These are phyloP conservation scores for Pseudocercospora vitis DNA, from an alignment of 2,329 filamentous ascomycete genomes.

Conservation along the genomic window DNA sequence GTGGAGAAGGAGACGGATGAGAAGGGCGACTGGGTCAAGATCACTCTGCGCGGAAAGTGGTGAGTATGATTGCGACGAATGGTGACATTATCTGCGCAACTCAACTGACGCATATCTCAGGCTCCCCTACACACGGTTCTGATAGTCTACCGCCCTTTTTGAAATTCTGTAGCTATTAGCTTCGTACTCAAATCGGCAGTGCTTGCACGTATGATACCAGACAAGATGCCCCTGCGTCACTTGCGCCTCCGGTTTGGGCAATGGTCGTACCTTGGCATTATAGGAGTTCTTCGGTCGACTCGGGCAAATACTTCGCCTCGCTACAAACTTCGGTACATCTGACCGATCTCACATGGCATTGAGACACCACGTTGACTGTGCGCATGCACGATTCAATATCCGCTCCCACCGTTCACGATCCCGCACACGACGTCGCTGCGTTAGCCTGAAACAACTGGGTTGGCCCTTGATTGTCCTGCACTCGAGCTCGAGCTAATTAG, in stretches of 20 bases:
- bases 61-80: slow-evolving; percentile 44
- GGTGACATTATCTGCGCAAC: neutral
- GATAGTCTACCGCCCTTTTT: slow-evolving; percentile 16
- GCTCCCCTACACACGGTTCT: slow-evolving; percentile 53
- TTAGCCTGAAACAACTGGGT: slow-evolving; percentile 11
- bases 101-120: slow-evolving; percentile 33
- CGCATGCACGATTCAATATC: neutral
- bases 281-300: neutral
- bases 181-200: neutral
- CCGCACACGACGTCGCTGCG: neutral
- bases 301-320: neutral
- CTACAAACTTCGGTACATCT: neutral
- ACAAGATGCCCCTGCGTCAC: neutral
- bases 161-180: neutral
- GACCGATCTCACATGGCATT: neutral
- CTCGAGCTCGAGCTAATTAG: slow-evolving; percentile 4
- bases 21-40: slow-evolving; percentile 80
- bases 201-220: neutral
- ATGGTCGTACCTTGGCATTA: neutral
- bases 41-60: slow-evolving; percentile 83
- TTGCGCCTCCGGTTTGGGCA: neutral
- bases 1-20: slow-evolving; percentile 82
- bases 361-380: slow-evolving; percentile 5
- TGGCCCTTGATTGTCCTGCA: slow-evolving; percentile 2
- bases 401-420: slow-evolving; percentile 1